Evolutionary conservation across 106 monocot genomes (phyloP).

Genomic region (Dendrobium huoshanense): DNA sequence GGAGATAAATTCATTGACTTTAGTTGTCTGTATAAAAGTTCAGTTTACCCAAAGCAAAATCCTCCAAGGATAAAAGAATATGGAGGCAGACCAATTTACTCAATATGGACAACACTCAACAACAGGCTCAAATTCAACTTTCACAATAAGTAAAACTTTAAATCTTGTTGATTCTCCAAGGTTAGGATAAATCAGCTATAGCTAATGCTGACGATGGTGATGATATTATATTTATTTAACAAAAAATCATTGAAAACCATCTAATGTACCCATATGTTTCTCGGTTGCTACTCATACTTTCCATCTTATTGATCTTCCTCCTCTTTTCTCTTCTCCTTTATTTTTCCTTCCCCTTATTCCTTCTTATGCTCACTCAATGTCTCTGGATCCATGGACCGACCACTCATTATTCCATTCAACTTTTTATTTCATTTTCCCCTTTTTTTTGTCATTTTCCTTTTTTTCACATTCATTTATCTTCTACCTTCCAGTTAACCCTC

Average conservation of each 20-base stretch:
- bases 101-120: background rate
- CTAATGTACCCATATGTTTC: background rate
- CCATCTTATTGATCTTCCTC: background rate
- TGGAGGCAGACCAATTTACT: background rate
- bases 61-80: background rate
- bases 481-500: background rate
- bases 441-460: background rate
- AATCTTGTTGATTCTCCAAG: background rate
- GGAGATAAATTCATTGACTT: background rate
- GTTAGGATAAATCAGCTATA: background rate
- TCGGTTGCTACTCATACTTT: background rate
- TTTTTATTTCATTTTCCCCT: background rate
- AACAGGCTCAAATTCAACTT: background rate
- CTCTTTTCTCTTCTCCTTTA: background rate
- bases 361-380: background rate
- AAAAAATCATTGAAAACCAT: background rate
- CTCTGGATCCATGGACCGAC: no score
- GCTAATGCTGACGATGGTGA: background rate
- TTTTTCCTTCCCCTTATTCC: background rate
- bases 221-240: background rate
- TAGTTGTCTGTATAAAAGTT: background rate
- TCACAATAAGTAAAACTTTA: background rate
- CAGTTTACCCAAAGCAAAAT: background rate
- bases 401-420: no score
- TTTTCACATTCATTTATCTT: background rate